A percentile compares a stretch with the other conserved stretches of the same genome.
Evolutionary conservation across 495 filamentous ascomycete species (phyloP).

Genomic region (Ascobolus immersus): DNA sequence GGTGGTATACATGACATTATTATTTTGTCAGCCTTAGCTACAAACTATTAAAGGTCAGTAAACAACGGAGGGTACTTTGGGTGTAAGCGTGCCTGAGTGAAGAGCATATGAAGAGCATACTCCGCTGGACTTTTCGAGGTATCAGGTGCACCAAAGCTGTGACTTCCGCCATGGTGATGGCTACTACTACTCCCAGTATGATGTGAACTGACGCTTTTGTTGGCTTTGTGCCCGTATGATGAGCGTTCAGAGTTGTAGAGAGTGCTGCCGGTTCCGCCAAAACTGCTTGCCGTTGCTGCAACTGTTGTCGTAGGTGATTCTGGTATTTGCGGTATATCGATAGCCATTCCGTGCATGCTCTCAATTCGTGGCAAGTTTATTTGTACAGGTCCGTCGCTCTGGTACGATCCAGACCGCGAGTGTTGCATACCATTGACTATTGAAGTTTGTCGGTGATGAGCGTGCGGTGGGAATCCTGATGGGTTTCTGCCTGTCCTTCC

Average conservation of each 20-base stretch:
- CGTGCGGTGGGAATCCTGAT: too few species aligned
- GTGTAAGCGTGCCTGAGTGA: slow-evolving; percentile 39
- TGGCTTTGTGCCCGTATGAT: too few species aligned
- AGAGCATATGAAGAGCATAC: slow-evolving; percentile 86
- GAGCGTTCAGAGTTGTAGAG: too few species aligned
- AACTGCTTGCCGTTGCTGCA: neutral
- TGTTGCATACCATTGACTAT: slow-evolving; percentile 88
- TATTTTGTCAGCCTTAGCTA: slow-evolving; percentile 73
- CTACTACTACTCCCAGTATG: slow-evolving; percentile 10
- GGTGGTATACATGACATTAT: slow-evolving; percentile 31
- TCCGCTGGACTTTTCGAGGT: slow-evolving; percentile 67
- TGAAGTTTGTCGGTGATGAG: slow-evolving; percentile 78
- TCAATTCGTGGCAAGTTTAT: neutral
- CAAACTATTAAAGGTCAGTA: slow-evolving; percentile 22
- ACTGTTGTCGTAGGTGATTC: slow-evolving; percentile 14
- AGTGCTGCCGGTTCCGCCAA: too few species aligned
- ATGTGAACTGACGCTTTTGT: too few species aligned
- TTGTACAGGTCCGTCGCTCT: slow-evolving; percentile 10
- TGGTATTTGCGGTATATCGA: slow-evolving; percentile 14
- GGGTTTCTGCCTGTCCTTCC: too few species aligned
- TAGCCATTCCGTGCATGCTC: too few species aligned
- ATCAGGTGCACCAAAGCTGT: slow-evolving; percentile 43
- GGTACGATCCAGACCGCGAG: slow-evolving; percentile 61
- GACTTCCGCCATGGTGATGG: slow-evolving; percentile 64
- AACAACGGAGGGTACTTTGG: slow-evolving; percentile 1